Percentiles rank a stretch among this genome's conserved stretches.
These are phyloP conservation scores for Porodaedalea pini DNA, from an alignment of 1,284 basidiomycete species.

Conservation along the genomic window DNA sequence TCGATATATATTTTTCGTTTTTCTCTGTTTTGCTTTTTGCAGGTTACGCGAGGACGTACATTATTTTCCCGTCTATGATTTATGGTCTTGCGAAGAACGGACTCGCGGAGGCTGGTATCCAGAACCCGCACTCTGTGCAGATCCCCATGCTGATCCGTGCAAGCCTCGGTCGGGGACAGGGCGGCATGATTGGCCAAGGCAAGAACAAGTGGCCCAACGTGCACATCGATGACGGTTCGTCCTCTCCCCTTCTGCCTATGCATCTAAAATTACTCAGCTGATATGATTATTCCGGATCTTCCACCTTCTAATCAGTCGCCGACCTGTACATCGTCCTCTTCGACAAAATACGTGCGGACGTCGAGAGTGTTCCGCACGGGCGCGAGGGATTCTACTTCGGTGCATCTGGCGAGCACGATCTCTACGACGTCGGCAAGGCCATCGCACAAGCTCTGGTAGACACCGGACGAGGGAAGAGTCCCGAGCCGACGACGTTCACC, in stretches of 20 bases:
- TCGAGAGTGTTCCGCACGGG: slow-evolving; percentile 38
- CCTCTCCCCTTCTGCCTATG: not conserved
- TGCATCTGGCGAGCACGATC: slow-evolving; percentile 43
- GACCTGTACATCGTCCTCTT: slow-evolving; percentile 24
- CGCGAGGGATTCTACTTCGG: slow-evolving; percentile 49
- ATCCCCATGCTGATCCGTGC: slow-evolving; percentile 38
- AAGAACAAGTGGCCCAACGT: slow-evolving; percentile 47
- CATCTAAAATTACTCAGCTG: not conserved
- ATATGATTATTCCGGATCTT: slow-evolving; percentile 27
- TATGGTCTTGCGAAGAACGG: slow-evolving; percentile 40
- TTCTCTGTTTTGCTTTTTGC: not conserved
- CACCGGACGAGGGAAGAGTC: slow-evolving; percentile 33
- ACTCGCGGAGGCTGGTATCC: slow-evolving; percentile 39
- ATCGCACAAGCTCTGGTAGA: slow-evolving; percentile 34
- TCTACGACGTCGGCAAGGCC: slow-evolving; percentile 32
- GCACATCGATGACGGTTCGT: slow-evolving; percentile 41
- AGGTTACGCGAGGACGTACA: slow-evolving; percentile 44
- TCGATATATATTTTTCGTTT: not conserved
- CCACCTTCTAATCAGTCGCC: not conserved
- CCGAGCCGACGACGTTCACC: slow-evolving; percentile 41
- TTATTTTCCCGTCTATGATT: slow-evolving; percentile 46
- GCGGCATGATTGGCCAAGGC: slow-evolving; percentile 43
- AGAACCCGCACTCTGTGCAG: slow-evolving; percentile 40
- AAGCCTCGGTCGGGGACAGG: slow-evolving; percentile 37
- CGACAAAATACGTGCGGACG: slow-evolving; percentile 32